Percentiles rank a stretch among this genome's conserved stretches.
Evolutionary conservation across 768 basidiomycete genomes (phyloP).

Genomic region (Tricholoma saponaceum): DNA sequence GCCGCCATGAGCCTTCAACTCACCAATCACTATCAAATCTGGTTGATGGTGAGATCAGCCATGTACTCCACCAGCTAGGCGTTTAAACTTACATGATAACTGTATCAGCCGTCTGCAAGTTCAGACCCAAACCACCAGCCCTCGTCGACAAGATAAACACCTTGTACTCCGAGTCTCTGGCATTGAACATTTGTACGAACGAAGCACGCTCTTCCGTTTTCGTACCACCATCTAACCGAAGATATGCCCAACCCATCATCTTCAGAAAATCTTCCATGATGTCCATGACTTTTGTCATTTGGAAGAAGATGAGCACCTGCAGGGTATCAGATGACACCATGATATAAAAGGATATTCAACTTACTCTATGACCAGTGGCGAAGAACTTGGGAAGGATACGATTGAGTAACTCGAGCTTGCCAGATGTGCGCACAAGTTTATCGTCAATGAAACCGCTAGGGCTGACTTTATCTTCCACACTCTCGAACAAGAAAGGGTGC

Average conservation of each 20-base stretch:
- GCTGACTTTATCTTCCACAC: constrained; percentile 92
- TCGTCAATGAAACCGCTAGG: constrained; percentile 80
- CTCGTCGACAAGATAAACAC: constrained; percentile 94
- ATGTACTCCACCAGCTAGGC: neutral
- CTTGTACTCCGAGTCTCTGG: constrained; percentile 80
- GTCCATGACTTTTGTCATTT: constrained; percentile 99
- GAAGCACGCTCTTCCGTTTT: constrained; percentile 93
- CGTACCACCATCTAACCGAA: constrained; percentile 94
- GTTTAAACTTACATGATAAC: constrained; percentile 76
- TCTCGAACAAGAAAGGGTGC: constrained; percentile 95
- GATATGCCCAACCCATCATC: constrained; percentile 80
- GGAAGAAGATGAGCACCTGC: constrained; percentile 98
- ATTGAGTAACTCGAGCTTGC: constrained; percentile 90
- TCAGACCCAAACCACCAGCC: constrained; percentile 91
- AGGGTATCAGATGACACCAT: constrained; percentile 2
- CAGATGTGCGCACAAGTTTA: constrained; percentile 79
- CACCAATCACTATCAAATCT: constrained; percentile 81
- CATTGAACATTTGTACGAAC: constrained; percentile 85
- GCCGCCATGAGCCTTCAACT: constrained; percentile 7
- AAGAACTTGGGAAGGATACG: constrained; percentile 96
- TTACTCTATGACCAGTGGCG: constrained; percentile 81
- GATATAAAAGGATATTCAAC: constrained; percentile 13
- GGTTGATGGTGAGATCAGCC: neutral
- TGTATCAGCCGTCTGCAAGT: constrained; percentile 94
- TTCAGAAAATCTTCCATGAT: constrained; percentile 96